Conservation (phyloP, 2,329 filamentous ascomycete species). For the Fusarium bulbicola region DNA sequence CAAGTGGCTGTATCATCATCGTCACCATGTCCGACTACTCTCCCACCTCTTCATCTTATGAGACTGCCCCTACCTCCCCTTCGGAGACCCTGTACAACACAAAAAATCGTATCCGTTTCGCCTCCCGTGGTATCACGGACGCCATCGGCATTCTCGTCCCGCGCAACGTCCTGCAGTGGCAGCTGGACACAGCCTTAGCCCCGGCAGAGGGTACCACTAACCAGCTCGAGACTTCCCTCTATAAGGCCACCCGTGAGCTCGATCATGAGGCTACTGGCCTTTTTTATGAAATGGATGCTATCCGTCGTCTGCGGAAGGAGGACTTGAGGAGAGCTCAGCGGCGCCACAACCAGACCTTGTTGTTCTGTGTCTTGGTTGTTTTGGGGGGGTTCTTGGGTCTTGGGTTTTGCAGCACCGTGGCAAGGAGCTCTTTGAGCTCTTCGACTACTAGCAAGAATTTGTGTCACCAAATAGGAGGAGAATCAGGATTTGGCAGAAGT, state of each 20-base stretch:
- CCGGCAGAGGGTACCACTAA: background rate
- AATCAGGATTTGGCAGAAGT: too few species aligned
- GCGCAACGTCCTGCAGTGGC: slow-evolving; percentile 1
- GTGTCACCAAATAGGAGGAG: background rate
- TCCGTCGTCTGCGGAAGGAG: background rate
- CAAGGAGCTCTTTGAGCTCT: too few species aligned
- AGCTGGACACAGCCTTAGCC: background rate
- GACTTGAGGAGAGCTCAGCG: background rate
- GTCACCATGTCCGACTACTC: background rate
- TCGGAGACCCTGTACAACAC: background rate
- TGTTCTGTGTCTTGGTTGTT: background rate
- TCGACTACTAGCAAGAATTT: too few species aligned
- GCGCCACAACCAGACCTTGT: too few species aligned
- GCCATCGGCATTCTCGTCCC: background rate
- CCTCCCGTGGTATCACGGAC: background rate
- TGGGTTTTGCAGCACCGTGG: background rate
- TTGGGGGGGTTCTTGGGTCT: background rate
- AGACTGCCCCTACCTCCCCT: background rate
- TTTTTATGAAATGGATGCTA: rapidly evolving
- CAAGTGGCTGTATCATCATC: background rate
- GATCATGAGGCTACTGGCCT: rapidly evolving
- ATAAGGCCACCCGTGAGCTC: background rate
- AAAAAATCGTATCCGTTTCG: background rate
- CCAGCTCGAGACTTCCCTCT: background rate
- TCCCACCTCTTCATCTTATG: background rate